phyloP scores from a whole-genome alignment of 441 rosid genomes.

The Syzygium malaccense region DNA sequence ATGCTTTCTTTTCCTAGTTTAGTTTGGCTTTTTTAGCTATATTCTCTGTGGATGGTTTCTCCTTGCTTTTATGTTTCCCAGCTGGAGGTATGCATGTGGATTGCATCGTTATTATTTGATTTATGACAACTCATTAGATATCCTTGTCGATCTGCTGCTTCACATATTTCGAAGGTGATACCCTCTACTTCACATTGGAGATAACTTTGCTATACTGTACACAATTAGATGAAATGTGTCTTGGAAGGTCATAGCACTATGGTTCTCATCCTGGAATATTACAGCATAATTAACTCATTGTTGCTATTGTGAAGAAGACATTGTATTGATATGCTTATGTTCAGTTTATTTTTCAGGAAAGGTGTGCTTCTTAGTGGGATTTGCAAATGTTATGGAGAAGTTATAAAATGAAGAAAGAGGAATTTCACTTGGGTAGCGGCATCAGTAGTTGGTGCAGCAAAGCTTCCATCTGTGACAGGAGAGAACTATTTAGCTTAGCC shows the following conservation, averaged over 20 bases:
- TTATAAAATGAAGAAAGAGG: background rate
- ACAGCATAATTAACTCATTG: background rate
- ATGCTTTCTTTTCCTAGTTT: background rate
- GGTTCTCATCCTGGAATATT: background rate
- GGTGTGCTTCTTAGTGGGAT: background rate
- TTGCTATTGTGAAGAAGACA: background rate
- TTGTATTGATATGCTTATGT: background rate
- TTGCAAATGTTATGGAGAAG: background rate
- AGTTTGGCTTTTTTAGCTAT: background rate
- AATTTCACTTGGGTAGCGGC: background rate
- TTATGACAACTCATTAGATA: background rate
- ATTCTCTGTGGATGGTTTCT: background rate
- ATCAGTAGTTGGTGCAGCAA: no score
- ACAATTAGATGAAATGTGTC: background rate
- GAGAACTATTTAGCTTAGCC: background rate
- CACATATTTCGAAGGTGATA: background rate
- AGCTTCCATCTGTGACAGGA: background rate
- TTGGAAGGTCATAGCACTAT: background rate
- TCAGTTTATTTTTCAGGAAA: no score
- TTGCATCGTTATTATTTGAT: background rate
- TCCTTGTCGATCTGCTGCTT: background rate
- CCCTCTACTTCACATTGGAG: background rate
- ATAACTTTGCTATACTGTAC: fast-evolving
- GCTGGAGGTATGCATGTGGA: background rate
- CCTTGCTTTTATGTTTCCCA: background rate